phyloP scores from a whole-genome alignment of 2,329 filamentous ascomycete species.

The Epichloe hybrida region DNA sequence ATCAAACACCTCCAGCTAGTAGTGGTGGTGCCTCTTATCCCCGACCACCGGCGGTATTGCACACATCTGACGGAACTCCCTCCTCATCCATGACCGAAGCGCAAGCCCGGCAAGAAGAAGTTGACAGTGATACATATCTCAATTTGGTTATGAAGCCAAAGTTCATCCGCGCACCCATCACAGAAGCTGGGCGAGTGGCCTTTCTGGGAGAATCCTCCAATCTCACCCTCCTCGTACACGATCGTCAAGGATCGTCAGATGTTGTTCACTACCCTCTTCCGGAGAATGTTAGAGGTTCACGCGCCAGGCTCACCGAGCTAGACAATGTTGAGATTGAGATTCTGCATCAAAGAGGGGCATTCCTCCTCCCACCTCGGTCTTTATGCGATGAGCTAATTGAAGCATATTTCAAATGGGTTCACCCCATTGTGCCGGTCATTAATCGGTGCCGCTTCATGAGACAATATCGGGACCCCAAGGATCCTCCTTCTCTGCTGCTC shows the following conservation, averaged over 20 bases:
- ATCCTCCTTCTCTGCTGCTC: constrained; percentile 79
- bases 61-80: constrained; percentile 66
- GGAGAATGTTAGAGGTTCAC: constrained; percentile 76
- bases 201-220: constrained; percentile 97
- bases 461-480: constrained; percentile 80
- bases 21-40: constrained; percentile 19
- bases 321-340: constrained; percentile 96
- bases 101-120: constrained; percentile 64
- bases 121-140: constrained; percentile 63
- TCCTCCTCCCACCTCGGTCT: constrained; percentile 72
- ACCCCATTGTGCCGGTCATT: constrained; percentile 87
- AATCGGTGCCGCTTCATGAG: constrained; percentile 90
- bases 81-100: constrained; percentile 61
- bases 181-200: constrained; percentile 84
- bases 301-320: constrained; percentile 75
- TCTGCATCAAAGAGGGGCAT: constrained; percentile 80
- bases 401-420: constrained; percentile 91
- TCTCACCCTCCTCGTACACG: constrained; percentile 81
- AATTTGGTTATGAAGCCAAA: constrained; percentile 92
- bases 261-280: constrained; percentile 93
- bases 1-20: constrained; percentile 12
- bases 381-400: constrained; percentile 92
- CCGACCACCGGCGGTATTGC: constrained; percentile 39
- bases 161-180: constrained; percentile 89
- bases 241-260: constrained; percentile 77